Percentiles rank a stretch among this genome's conserved stretches.
These are phyloP conservation scores for Bipolaris zeicola DNA, from an alignment of 2,329 filamentous ascomycete genomes.

Conservation along the genomic window DNA sequence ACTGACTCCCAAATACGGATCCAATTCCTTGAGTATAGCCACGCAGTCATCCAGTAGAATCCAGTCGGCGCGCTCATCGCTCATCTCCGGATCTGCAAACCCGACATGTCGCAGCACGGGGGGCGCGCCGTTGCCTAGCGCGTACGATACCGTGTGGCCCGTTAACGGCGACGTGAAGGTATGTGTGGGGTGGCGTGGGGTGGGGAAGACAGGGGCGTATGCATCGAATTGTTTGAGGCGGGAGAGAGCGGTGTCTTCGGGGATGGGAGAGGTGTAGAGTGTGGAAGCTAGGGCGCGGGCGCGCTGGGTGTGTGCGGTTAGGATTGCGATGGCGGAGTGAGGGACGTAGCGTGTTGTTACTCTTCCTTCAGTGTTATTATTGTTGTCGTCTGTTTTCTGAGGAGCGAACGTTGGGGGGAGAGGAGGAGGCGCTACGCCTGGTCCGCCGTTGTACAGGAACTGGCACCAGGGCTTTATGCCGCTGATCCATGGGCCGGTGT, in stretches of 20 bases:
- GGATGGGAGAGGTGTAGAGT: neutral
- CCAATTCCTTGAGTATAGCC: conserved; percentile 15
- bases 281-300: conserved; percentile 2
- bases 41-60: conserved; percentile 28
- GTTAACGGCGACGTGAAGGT: neutral
- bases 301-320: conserved; percentile 29
- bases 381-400: too few relatives aligned
- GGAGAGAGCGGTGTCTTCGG: neutral
- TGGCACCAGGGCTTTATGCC: conserved; percentile 40
- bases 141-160: conserved; percentile 5
- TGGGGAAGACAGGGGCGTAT: neutral
- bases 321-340: conserved; percentile 29
- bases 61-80: neutral
- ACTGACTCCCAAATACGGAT: conserved; percentile 18
- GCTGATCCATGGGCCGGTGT: conserved; percentile 22
- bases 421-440: conserved; percentile 21
- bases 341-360: conserved; percentile 24
- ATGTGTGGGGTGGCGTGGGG: neutral
- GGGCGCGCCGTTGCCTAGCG: conserved; percentile 21
- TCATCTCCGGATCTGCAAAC: conserved; percentile 17
- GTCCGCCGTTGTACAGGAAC: conserved; percentile 26
- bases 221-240: conserved; percentile 10
- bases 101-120: conserved; percentile 18
- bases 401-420: neutral
- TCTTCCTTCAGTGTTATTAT: neutral